phyloP scores from a whole-genome alignment of 352 stramenopile genomes.

The Phytophthora cactorum region DNA sequence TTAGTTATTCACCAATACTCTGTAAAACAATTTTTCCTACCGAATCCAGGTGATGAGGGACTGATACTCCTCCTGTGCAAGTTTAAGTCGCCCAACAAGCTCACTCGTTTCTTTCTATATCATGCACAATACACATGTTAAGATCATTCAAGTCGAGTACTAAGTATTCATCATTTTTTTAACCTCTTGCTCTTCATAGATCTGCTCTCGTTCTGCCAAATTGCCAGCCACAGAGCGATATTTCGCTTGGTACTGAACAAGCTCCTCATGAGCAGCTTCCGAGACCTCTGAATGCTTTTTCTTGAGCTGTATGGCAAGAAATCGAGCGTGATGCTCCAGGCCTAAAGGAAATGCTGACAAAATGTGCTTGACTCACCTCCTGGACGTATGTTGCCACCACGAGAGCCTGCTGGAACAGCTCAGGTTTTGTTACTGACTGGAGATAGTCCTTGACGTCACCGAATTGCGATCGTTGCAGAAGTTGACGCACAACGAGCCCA shows the following conservation, averaged over 20 bases:
- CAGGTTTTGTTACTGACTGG: constrained; percentile 40
- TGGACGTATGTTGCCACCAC: constrained; percentile 50
- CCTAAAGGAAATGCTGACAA: background rate
- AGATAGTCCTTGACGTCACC: constrained; percentile 48
- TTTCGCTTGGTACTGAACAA: constrained; percentile 34
- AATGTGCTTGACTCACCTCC: constrained; percentile 32
- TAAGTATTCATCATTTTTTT: background rate
- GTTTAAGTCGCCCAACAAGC: constrained; percentile 35
- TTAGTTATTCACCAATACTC: background rate
- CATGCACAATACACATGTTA: background rate
- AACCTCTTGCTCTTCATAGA: constrained; percentile 33
- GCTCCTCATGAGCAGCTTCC: constrained; percentile 27
- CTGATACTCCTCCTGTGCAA: constrained; percentile 45
- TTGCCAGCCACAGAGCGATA: constrained; percentile 29
- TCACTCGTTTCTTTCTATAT: constrained; percentile 29
- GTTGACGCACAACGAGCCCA: constrained; percentile 51
- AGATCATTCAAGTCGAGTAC: background rate
- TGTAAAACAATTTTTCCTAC: constrained; percentile 7
- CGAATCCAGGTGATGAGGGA: constrained; percentile 38
- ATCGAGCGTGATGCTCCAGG: background rate
- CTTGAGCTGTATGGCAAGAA: constrained; percentile 27
- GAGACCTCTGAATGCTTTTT: constrained; percentile 19
- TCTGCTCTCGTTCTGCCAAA: constrained; percentile 29
- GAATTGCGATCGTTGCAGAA: constrained; percentile 56
- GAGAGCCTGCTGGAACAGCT: constrained; percentile 58